Conservation (phyloP, 2,329 filamentous ascomycete species). For the Aspergillus sp. region DNA sequence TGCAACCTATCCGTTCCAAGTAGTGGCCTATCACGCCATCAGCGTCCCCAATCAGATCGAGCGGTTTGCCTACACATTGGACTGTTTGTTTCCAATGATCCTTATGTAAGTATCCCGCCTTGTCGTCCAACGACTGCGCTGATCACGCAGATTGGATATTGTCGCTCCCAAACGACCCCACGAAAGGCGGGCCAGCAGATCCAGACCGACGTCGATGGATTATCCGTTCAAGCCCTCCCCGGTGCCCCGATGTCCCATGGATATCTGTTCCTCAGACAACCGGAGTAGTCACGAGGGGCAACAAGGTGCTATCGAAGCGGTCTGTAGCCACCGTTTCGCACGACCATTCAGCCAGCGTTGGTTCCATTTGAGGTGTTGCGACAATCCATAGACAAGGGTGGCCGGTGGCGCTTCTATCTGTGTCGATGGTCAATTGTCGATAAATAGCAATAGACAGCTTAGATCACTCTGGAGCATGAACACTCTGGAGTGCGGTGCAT, state of each 20-base stretch:
- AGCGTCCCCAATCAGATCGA: constrained; percentile 7
- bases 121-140: not conserved
- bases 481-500: too few relatives aligned
- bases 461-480: too few relatives aligned
- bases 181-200: not conserved
- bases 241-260: not conserved
- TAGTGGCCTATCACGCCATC: constrained; percentile 3
- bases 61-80: constrained; percentile 9
- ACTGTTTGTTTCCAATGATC: constrained; percentile 9
- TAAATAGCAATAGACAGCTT: too few relatives aligned
- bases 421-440: too few relatives aligned
- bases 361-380: too few relatives aligned
- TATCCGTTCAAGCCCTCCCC: not conserved
- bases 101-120: constrained; percentile 4
- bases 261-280: too few relatives aligned
- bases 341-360: too few relatives aligned
- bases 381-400: too few relatives aligned
- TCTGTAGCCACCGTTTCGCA: too few relatives aligned
- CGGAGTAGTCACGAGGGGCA: too few relatives aligned
- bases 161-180: not conserved
- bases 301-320: too few relatives aligned
- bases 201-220: not conserved
- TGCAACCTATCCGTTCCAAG: constrained; percentile 7
- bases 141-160: not conserved
- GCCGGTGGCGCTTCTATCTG: too few relatives aligned